Percentiles rank a stretch among this genome's conserved stretches.
These are phyloP conservation scores for Erodium chrysanthum DNA, from an alignment of 441 rosid genomes.

Conservation along the genomic window DNA sequence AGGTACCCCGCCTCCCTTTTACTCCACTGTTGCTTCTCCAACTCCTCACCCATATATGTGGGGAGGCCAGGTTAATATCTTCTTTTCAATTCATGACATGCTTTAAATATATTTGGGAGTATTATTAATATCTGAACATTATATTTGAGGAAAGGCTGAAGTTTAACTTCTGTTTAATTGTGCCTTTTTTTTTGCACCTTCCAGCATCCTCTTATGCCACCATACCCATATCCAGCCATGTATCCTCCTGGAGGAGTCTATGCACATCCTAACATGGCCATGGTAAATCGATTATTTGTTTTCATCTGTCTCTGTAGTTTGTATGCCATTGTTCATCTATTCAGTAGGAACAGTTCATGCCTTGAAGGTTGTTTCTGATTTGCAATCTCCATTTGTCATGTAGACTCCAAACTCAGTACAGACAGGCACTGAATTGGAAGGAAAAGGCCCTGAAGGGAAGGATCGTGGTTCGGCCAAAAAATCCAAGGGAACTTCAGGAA, in stretches of 20 bases:
- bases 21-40: conserved; percentile 79
- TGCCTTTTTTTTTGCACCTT: conserved; percentile 13
- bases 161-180: conserved; percentile 1
- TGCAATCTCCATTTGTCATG: conserved; percentile 11
- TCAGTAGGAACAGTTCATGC: background rate
- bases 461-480: conserved; percentile 55
- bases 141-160: conserved; percentile 15
- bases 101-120: background rate
- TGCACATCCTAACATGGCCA: conserved; percentile 73
- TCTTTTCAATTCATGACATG: background rate
- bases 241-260: conserved; percentile 89
- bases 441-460: conserved; percentile 40
- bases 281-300: conserved; percentile 34
- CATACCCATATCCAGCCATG: conserved; percentile 80
- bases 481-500: conserved; percentile 42
- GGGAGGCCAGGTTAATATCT: conserved; percentile 72
- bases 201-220: conserved; percentile 85
- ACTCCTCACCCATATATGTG: conserved; percentile 81
- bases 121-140: background rate
- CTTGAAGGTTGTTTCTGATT: background rate
- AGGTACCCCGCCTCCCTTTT: conserved; percentile 71
- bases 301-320: background rate
- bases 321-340: background rate
- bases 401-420: conserved; percentile 51
- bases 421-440: conserved; percentile 38